These are phyloP conservation scores for Globisporangium abappressorium DNA, from an alignment of 352 stramenopile genomes.

Conservation along the genomic window DNA sequence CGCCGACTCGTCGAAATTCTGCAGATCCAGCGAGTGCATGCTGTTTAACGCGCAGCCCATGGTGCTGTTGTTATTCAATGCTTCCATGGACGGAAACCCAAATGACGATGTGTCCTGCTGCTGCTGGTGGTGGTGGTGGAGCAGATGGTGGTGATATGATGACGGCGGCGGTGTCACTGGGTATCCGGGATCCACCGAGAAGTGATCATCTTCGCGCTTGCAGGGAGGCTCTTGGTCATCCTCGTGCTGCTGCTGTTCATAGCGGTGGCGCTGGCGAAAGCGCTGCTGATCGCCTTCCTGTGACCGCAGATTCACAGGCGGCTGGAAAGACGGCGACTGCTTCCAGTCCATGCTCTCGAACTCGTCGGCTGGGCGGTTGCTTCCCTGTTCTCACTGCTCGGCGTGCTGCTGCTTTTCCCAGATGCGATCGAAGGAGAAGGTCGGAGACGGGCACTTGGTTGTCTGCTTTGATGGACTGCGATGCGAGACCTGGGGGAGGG, in stretches of 20 bases:
- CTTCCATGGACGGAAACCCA: constrained; percentile 2
- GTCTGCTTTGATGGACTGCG: constrained; percentile 4
- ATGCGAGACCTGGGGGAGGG: background rate
- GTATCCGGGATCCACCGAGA: constrained; percentile 4
- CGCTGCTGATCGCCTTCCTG: background rate
- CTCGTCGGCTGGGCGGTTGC: too few relatives aligned
- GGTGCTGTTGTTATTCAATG: background rate
- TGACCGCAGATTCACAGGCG: background rate
- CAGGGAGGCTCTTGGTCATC: background rate
- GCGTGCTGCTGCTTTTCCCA: constrained; percentile 9
- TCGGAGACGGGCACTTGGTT: constrained; percentile 8
- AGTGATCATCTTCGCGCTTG: constrained; percentile 7
- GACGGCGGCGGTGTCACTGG: background rate
- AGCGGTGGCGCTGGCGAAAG: background rate
- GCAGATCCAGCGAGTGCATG: constrained; percentile 16
- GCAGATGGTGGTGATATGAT: background rate
- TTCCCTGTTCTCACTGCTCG: background rate
- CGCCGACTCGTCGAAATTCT: constrained; percentile 21
- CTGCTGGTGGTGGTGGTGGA: constrained; percentile 3
- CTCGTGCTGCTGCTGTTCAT: constrained; percentile 3
- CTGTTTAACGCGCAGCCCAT: constrained; percentile 9
- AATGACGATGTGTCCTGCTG: constrained; percentile 14
- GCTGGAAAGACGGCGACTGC: constrained; percentile 13
- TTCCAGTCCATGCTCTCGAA: constrained; percentile 27
- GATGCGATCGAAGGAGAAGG: background rate